phyloP scores from a whole-genome alignment of 495 filamentous ascomycete species.

The Hyaloscypha variabilis region DNA sequence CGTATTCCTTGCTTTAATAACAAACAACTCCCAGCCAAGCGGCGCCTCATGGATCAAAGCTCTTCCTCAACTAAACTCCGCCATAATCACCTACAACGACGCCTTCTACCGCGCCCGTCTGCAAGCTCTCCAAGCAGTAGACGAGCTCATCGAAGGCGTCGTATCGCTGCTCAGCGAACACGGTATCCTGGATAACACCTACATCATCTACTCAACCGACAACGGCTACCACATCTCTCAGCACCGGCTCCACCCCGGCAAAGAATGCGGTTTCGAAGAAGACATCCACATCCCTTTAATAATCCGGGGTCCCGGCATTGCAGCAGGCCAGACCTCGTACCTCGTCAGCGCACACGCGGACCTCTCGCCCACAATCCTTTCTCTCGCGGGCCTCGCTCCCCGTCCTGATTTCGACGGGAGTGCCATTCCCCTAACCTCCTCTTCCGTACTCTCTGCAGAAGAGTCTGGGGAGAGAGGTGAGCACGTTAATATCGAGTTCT shows the following conservation, averaged over 20 bases:
- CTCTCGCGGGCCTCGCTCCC: constrained; percentile 57
- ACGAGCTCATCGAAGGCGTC: constrained; percentile 63
- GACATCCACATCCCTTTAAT: constrained; percentile 69
- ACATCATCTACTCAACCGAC: constrained; percentile 68
- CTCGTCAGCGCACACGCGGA: constrained; percentile 67
- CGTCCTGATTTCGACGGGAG: constrained; percentile 48
- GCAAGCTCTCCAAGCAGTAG: constrained; percentile 63
- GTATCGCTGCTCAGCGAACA: constrained; percentile 51
- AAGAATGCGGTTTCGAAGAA: constrained; percentile 66
- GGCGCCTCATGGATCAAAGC: constrained; percentile 61
- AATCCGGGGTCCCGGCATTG: constrained; percentile 58
- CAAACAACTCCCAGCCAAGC: constrained; percentile 34
- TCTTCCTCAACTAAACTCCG: constrained; percentile 55
- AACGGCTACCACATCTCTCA: constrained; percentile 75
- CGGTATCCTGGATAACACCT: constrained; percentile 63
- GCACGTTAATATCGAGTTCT: constrained; percentile 63
- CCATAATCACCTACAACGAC: constrained; percentile 62
- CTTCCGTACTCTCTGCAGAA: too few species aligned
- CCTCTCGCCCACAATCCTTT: constrained; percentile 63
- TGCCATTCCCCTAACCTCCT: too few species aligned
- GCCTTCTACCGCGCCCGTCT: constrained; percentile 65
- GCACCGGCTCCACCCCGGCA: constrained; percentile 67
- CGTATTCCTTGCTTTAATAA: neutral
- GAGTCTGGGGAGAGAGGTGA: constrained; percentile 42
- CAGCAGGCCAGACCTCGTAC: constrained; percentile 38